Evolutionary conservation across 2,329 filamentous ascomycete genomes (phyloP).

Genomic region (Allantophomopsis lycopodina): DNA sequence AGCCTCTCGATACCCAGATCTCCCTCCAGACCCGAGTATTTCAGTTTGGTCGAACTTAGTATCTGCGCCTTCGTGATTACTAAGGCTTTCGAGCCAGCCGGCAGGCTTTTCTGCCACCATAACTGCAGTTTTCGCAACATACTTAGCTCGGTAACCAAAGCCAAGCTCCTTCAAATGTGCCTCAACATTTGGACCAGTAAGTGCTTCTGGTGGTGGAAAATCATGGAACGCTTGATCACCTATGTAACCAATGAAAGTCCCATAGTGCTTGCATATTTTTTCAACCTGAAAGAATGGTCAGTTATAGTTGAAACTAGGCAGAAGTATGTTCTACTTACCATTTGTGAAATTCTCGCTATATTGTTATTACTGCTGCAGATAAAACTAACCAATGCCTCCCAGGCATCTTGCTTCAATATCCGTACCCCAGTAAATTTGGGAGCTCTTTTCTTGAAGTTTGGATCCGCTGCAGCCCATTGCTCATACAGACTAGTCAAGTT

Average conservation of each 20-base stretch:
- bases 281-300: constrained; percentile 38
- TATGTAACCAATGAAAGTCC: constrained; percentile 58
- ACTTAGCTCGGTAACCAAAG: constrained; percentile 90
- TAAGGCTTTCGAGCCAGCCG: constrained; percentile 64
- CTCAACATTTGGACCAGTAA: constrained; percentile 69
- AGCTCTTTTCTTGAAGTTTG: constrained; percentile 81
- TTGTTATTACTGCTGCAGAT: constrained; percentile 99
- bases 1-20: constrained; percentile 54
- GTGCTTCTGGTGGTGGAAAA: constrained; percentile 63
- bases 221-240: constrained; percentile 67
- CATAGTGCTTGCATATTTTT: constrained; percentile 81
- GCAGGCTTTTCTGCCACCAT: constrained; percentile 57
- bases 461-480: constrained; percentile 74
- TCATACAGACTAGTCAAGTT: constrained; percentile 66
- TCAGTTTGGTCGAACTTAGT: constrained; percentile 27
- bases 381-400: constrained; percentile 87
- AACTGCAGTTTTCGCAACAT: constrained; percentile 74
- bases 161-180: constrained; percentile 66
- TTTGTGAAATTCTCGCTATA: constrained; percentile 85
- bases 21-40: constrained; percentile 49
- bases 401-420: constrained; percentile 87
- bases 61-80: constrained; percentile 49
- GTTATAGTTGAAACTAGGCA: background rate
- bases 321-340: constrained; percentile 38
- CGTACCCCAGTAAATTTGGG: constrained; percentile 81